Percentiles rank a stretch among this genome's conserved stretches.
These are phyloP conservation scores for Eragrostis nindensis DNA, from an alignment of 176 grass and related monocot species.

Conservation along the genomic window DNA sequence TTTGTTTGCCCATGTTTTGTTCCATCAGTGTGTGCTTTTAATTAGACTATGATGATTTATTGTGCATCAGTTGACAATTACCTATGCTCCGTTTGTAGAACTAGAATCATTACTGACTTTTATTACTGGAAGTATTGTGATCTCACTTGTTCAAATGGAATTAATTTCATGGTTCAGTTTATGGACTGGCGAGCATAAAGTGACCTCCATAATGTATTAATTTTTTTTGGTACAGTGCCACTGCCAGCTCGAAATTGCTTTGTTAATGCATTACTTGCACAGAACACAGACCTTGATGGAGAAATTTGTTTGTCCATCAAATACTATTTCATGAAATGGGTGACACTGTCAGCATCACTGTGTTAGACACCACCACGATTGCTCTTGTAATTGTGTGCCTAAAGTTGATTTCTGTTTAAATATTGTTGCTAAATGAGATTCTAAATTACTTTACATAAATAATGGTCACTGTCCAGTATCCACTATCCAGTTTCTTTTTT, in stretches of 20 bases:
- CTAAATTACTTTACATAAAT: background rate
- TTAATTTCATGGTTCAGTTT: background rate
- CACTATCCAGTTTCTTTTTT: too few relatives aligned
- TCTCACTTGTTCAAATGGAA: background rate
- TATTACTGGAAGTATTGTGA: background rate
- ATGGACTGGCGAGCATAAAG: background rate
- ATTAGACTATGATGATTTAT: too few relatives aligned
- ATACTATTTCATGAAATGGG: background rate
- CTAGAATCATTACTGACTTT: background rate
- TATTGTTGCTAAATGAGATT: background rate
- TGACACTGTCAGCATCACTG: background rate
- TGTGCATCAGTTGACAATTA: background rate
- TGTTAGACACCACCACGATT: background rate
- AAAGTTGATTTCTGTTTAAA: conserved; percentile 14
- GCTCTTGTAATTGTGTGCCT: background rate
- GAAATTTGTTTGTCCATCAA: background rate
- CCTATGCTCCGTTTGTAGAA: background rate
- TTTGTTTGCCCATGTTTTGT: conserved; percentile 13
- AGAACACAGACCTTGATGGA: background rate
- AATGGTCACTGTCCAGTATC: too few relatives aligned
- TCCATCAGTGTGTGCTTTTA: background rate
- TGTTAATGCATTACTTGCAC: background rate
- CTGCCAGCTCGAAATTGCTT: background rate
- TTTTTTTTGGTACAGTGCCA: background rate
- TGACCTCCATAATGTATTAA: background rate